phyloP scores from a whole-genome alignment of 2,329 filamentous ascomycete genomes.

The Diaporthe sp. region DNA sequence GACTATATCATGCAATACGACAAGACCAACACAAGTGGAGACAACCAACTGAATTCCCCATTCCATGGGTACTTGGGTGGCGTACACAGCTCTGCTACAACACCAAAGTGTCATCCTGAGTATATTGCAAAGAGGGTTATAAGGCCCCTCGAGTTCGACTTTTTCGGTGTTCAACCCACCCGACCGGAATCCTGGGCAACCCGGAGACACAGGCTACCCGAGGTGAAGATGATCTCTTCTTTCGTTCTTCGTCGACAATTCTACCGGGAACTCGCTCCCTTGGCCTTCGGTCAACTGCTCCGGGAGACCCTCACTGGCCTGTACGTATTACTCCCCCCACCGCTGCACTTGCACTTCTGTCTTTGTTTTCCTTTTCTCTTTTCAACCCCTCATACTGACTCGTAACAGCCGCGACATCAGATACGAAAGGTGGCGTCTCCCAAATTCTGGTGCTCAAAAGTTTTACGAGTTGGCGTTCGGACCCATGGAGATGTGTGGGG shows the following conservation, averaged over 20 bases:
- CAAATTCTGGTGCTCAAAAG: neutral
- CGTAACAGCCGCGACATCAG: neutral
- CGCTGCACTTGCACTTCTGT: too few relatives aligned
- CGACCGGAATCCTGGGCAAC: too few relatives aligned
- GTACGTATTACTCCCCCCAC: neutral
- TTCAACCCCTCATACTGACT: too few relatives aligned
- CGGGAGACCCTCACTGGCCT: neutral
- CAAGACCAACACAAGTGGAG: neutral
- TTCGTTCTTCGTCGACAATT: slow-evolving; percentile 19
- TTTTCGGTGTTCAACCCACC: neutral
- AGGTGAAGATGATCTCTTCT: slow-evolving; percentile 9
- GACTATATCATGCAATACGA: neutral
- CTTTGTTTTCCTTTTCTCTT: neutral
- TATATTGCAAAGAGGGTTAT: neutral
- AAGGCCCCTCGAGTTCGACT: slow-evolving; percentile 11
- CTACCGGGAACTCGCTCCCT: neutral
- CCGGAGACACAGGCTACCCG: too few relatives aligned
- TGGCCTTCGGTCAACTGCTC: neutral
- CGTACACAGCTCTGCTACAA: neutral
- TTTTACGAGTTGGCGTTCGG: neutral
- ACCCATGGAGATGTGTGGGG: neutral
- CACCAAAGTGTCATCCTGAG: neutral
- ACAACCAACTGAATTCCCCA: neutral
- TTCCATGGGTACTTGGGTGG: neutral
- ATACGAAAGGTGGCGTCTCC: slow-evolving; percentile 25